Evolutionary conservation across 116 monocot species (phyloP), one percentile per base, ranked within the genome.

Genomic region (Thalassia testudinum): DNA sequence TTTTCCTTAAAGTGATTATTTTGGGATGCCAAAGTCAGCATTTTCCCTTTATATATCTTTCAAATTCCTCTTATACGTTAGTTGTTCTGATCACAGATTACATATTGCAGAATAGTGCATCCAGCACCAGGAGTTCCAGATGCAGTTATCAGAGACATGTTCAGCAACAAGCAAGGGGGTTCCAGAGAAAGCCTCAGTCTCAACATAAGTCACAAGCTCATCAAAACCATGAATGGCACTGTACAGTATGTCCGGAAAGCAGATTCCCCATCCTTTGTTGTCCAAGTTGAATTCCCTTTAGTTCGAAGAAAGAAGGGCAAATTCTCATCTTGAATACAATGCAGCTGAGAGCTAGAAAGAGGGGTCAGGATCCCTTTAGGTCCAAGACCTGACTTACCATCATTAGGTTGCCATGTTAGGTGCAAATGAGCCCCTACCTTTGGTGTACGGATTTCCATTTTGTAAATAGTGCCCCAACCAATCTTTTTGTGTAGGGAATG

Each of bases 141-240:
- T 55, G 72, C 68, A n/a, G 51, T 83, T 68, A 58, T 83, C 8
- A 71, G 62, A 34, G 75, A 83, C 62, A 83, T 83, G 83, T 83
- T 83, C 50, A 68, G 72, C 26, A 75, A 66, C 21, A 70, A 45
- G 19, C 58, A 61, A 26, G 60, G 59, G 1, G 49, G 49, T 1
- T 78, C 78, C 14, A 65, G 68, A 28, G 83, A 75, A 66, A 74
- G 78, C 17, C 61, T 72, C 24, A 58, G 78, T 21, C 61, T 83
- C 0, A 61, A 66, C 68, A 62, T 83, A 29, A 66, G 75, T 55
- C 78, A 75, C 47, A 72, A 75, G 65, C 74, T 83, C 15, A 66
- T 78, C 14, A 83, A 69, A 37, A 66, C 59, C 30, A 83, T 83
- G 83, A 66, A 75, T 28, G 83, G 83, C 27, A 78, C 64, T 14